These are phyloP conservation scores for Quercus parvula DNA, from an alignment of 306 rosid species.

Conservation along the genomic window DNA sequence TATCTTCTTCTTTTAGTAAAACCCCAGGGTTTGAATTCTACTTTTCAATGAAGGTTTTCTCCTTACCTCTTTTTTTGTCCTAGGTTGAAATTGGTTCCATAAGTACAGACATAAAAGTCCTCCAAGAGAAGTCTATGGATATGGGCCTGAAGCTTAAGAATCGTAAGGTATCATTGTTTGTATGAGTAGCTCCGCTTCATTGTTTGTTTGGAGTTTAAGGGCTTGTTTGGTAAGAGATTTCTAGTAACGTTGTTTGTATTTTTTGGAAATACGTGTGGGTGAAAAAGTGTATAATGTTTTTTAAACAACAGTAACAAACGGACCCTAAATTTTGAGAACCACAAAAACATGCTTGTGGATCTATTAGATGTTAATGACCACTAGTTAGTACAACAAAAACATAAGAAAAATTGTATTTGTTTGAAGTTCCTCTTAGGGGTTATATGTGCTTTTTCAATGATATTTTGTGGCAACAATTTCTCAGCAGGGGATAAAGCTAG, in stretches of 20 bases:
- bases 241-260: too few relatives aligned
- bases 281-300: too few relatives aligned
- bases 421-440: not conserved
- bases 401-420: not conserved
- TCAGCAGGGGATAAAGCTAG: not conserved
- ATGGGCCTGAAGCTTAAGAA: slow-evolving; percentile 96
- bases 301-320: too few relatives aligned
- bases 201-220: not conserved
- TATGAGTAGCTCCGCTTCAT: not conserved
- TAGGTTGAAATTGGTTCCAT: slow-evolving; percentile 97
- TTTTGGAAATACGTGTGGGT: too few relatives aligned
- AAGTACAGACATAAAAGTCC: slow-evolving; percentile 93
- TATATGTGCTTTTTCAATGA: slow-evolving; percentile 9
- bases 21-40: not conserved
- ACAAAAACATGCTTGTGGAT: not conserved
- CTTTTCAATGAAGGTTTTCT: not conserved
- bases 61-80: slow-evolving; percentile 9
- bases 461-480: not conserved
- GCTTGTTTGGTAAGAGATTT: too few relatives aligned
- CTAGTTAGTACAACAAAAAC: not conserved
- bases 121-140: slow-evolving; percentile 98
- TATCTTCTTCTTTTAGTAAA: not conserved
- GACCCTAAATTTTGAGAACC: not conserved
- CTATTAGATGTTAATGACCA: not conserved
- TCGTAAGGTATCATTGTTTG: slow-evolving; percentile 74